Evolutionary conservation across 306 rosid genomes (phyloP).

Genomic region (Ormosia semicastrata): DNA sequence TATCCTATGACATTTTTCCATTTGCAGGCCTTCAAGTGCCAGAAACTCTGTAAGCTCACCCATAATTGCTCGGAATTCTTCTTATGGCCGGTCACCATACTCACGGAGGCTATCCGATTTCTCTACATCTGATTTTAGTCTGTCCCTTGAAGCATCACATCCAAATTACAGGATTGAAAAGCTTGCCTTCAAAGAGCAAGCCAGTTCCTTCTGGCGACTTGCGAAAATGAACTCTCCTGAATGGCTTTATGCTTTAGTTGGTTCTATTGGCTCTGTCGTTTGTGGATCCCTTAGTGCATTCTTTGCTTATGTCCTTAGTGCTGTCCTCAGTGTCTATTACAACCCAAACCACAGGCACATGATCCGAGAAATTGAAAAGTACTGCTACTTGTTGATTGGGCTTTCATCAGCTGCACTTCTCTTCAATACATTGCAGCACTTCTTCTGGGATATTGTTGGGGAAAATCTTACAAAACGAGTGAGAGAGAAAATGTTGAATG

Average conservation of each 20-base stretch:
- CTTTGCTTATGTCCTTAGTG: slow-evolving; percentile 90
- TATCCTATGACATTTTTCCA: not conserved
- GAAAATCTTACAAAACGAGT: slow-evolving; percentile 89
- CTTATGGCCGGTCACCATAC: slow-evolving; percentile 93
- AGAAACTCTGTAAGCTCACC: slow-evolving; percentile 97
- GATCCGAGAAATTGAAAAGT: slow-evolving; percentile 72
- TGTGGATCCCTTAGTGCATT: slow-evolving; percentile 91
- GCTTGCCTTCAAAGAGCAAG: slow-evolving; percentile 87
- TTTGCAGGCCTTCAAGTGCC: slow-evolving; percentile 88
- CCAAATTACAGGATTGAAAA: slow-evolving; percentile 74
- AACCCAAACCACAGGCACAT: slow-evolving; percentile 66
- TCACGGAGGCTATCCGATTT: slow-evolving; percentile 91
- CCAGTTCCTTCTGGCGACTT: slow-evolving; percentile 91
- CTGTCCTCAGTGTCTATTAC: slow-evolving; percentile 89
- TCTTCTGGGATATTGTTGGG: slow-evolving; percentile 95
- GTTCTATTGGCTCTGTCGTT: slow-evolving; percentile 79
- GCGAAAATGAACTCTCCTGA: slow-evolving; percentile 95
- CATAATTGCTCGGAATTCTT: slow-evolving; percentile 83
- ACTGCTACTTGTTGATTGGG: slow-evolving; percentile 86
- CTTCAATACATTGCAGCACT: slow-evolving; percentile 92
- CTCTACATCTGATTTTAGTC: slow-evolving; percentile 87
- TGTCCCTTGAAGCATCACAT: slow-evolving; percentile 70
- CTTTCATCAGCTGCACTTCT: slow-evolving; percentile 91
- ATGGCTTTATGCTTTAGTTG: slow-evolving; percentile 78
- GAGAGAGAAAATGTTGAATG: slow-evolving; percentile 80